Conservation (phyloP, 768 basidiomycete species). For the Pholiota conissans region DNA sequence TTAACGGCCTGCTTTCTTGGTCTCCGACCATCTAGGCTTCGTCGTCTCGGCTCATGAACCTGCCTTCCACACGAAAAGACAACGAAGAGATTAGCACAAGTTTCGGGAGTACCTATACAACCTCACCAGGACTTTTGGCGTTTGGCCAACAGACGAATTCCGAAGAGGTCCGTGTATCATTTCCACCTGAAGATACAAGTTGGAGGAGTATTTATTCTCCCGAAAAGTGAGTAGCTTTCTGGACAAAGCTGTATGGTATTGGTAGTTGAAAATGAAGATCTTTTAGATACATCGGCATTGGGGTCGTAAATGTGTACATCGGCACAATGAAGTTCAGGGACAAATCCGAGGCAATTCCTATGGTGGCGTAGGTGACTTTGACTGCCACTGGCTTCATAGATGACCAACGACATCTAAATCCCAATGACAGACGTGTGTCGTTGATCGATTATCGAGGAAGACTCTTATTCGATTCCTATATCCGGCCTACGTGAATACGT, state of each 20-base stretch:
- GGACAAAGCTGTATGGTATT: too few species aligned
- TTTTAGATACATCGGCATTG: conserved; percentile 45
- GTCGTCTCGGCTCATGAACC: not conserved
- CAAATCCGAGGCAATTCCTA: conserved; percentile 37
- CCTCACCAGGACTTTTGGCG: not conserved
- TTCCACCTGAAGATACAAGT: not conserved
- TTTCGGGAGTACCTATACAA: not conserved
- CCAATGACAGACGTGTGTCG: conserved; percentile 45
- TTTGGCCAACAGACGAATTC: not conserved
- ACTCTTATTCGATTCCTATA: conserved; percentile 47
- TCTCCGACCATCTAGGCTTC: not conserved
- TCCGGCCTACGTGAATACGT: conserved; percentile 50
- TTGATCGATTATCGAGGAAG: conserved; percentile 48
- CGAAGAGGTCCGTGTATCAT: not conserved
- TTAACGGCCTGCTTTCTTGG: not conserved
- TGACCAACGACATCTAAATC: not conserved
- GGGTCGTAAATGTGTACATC: conserved; percentile 43
- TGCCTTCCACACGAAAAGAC: not conserved
- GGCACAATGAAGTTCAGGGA: conserved; percentile 29
- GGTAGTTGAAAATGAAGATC: not conserved
- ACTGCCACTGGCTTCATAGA: not conserved
- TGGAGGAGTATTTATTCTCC: not conserved
- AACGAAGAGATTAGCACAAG: not conserved
- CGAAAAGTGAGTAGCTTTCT: not conserved
- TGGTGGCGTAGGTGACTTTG: conserved; percentile 47